Conservation (phyloP, 1,284 basidiomycete species). For the Inonotus obliquus region DNA sequence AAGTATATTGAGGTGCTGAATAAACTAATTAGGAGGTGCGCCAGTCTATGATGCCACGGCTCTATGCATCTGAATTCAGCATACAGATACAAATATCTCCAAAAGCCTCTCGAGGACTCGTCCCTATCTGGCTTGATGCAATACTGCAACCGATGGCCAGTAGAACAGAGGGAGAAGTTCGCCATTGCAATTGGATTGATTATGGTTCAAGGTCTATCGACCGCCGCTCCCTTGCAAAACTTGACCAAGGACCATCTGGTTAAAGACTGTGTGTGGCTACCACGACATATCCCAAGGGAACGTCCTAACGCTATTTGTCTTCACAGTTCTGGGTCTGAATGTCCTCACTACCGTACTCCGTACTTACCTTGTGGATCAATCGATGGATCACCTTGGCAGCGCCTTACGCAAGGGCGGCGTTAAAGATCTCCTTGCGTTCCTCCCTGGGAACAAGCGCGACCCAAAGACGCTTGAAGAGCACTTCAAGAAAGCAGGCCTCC, state of each 20-base stretch:
- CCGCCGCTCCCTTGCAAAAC: constrained; percentile 71
- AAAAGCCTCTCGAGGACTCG: constrained; percentile 88
- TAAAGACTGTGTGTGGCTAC: constrained; percentile 69
- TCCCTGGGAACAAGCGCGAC: constrained; percentile 79
- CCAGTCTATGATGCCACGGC: constrained; percentile 11
- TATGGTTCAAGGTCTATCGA: constrained; percentile 77
- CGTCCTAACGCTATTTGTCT: background rate
- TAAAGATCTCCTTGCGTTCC: constrained; percentile 83
- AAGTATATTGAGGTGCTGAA: constrained; percentile 91
- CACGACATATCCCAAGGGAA: background rate
- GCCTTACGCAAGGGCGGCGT: constrained; percentile 79
- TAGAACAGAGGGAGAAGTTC: constrained; percentile 76
- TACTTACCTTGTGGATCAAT: constrained; percentile 73
- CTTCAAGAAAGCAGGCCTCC: constrained; percentile 76
- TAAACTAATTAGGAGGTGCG: constrained; percentile 89
- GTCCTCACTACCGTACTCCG: constrained; percentile 80
- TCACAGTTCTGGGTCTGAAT: constrained; percentile 66
- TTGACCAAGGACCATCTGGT: constrained; percentile 92
- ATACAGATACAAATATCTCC: constrained; percentile 92
- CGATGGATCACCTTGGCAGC: constrained; percentile 81
- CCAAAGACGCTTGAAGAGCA: constrained; percentile 74
- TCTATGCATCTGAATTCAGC: constrained; percentile 7
- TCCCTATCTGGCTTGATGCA: constrained; percentile 83
- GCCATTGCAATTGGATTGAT: constrained; percentile 78
- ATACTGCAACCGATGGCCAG: constrained; percentile 83